phyloP scores from a whole-genome alignment of 1,284 basidiomycete genomes.

The Cystobasidiaceae sp. region DNA sequence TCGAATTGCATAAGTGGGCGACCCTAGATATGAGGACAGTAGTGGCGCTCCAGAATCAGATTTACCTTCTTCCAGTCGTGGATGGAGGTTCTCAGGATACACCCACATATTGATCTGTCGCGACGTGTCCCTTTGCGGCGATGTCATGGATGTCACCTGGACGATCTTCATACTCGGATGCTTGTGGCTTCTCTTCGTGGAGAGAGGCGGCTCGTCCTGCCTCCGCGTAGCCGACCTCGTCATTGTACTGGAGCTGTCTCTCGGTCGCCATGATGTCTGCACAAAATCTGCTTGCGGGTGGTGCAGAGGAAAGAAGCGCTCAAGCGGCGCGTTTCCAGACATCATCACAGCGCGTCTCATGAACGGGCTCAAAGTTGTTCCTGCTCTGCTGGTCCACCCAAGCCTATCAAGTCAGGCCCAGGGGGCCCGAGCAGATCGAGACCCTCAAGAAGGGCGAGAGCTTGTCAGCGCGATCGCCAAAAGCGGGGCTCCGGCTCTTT shows the following conservation, averaged over 20 bases:
- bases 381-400: too few relatives aligned
- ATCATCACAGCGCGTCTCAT: too few relatives aligned
- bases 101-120: slow-evolving; percentile 21
- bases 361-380: too few relatives aligned
- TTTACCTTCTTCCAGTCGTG: too few relatives aligned
- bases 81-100: not conserved
- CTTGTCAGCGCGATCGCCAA: too few relatives aligned
- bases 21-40: slow-evolving; percentile 28
- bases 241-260: not conserved
- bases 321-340: too few relatives aligned
- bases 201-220: slow-evolving; percentile 30
- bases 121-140: slow-evolving; percentile 4
- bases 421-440: too few relatives aligned
- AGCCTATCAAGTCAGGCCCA: too few relatives aligned
- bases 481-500: too few relatives aligned
- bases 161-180: not conserved
- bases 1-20: slow-evolving; percentile 42
- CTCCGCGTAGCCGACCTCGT: not conserved
- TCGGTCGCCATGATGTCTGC: not conserved
- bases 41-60: too few relatives aligned
- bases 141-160: slow-evolving; percentile 12
- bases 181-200: slow-evolving; percentile 5
- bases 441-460: too few relatives aligned
- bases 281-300: not conserved
- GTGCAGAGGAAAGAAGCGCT: too few relatives aligned